These are phyloP conservation scores for Phylloporus arenicola DNA, from an alignment of 768 basidiomycete genomes.

Conservation along the genomic window DNA sequence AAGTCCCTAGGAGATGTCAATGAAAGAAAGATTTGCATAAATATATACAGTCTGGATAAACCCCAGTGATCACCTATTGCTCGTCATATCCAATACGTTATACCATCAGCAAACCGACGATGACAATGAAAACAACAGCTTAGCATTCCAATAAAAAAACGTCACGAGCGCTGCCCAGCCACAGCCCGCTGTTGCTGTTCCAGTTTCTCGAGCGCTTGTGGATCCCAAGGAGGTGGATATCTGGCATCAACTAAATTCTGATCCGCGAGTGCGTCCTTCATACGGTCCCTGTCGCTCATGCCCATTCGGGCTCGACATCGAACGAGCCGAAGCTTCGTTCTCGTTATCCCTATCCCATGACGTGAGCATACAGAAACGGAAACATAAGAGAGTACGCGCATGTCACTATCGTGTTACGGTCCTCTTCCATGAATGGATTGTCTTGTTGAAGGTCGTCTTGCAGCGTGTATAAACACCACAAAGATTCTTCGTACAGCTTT, in stretches of 20 bases:
- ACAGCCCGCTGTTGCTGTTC: slow-evolving; percentile 24
- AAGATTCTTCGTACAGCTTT: slow-evolving; percentile 88
- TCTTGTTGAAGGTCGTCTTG: slow-evolving; percentile 84
- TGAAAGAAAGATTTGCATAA: not conserved
- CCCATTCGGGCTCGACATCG: slow-evolving; percentile 71
- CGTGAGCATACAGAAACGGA: not conserved
- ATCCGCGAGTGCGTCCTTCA: slow-evolving; percentile 73
- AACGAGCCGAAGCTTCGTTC: slow-evolving; percentile 78
- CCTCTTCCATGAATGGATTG: slow-evolving; percentile 83
- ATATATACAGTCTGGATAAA: not conserved
- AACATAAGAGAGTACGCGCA: slow-evolving; percentile 41
- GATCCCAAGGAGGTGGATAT: slow-evolving; percentile 68
- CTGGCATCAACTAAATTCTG: slow-evolving; percentile 73
- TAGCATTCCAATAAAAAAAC: not conserved
- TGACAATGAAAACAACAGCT: not conserved
- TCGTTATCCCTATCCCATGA: slow-evolving; percentile 61
- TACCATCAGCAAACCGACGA: not conserved
- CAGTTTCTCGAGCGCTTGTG: slow-evolving; percentile 33
- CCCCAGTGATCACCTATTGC: not conserved
- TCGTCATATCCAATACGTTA: not conserved
- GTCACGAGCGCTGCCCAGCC: slow-evolving; percentile 8
- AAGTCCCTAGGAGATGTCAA: slow-evolving; percentile 9
- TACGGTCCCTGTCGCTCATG: slow-evolving; percentile 68
- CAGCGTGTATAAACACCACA: slow-evolving; percentile 91
- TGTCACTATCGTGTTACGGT: slow-evolving; percentile 69